Evolutionary conservation across 1,284 basidiomycete species (phyloP).

Genomic region (Ceratobasidium sp.): DNA sequence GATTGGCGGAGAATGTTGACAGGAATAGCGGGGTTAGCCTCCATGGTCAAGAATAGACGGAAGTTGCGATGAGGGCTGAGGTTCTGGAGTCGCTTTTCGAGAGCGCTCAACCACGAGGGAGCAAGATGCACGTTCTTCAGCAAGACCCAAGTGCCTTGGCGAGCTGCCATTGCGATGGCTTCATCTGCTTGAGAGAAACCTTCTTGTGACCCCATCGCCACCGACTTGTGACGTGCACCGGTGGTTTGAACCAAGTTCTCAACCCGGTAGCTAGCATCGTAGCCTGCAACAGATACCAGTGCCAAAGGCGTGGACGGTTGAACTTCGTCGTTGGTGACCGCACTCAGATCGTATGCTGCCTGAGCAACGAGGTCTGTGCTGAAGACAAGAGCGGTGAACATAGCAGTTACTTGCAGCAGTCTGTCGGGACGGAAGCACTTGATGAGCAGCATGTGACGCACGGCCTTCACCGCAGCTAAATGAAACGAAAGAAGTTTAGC

Average conservation of each 20-base stretch:
- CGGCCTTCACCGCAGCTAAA: constrained; percentile 74
- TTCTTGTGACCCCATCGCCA: constrained; percentile 99
- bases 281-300: constrained; percentile 92
- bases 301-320: constrained; percentile 85
- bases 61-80: constrained; percentile 88
- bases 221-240: constrained; percentile 79
- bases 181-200: constrained; percentile 95
- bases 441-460: constrained; percentile 81
- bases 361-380: constrained; percentile 78
- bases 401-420: constrained; percentile 79
- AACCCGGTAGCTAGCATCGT: constrained; percentile 95
- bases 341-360: constrained; percentile 76
- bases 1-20: constrained; percentile 96
- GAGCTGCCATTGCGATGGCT: constrained; percentile 88
- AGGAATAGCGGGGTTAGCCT: constrained; percentile 90
- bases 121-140: constrained; percentile 97
- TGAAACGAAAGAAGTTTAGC: constrained; percentile 47
- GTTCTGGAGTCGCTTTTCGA: constrained; percentile 96
- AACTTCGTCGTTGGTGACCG: constrained; percentile 83
- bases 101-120: constrained; percentile 90
- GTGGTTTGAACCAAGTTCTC: constrained; percentile 87
- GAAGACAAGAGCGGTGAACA: constrained; percentile 81
- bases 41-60: constrained; percentile 97
- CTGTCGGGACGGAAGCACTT: constrained; percentile 93
- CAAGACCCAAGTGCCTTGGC: constrained; percentile 93